These are phyloP conservation scores for Fusarium sp. DNA, from an alignment of 2,329 filamentous ascomycete genomes.

Conservation along the genomic window DNA sequence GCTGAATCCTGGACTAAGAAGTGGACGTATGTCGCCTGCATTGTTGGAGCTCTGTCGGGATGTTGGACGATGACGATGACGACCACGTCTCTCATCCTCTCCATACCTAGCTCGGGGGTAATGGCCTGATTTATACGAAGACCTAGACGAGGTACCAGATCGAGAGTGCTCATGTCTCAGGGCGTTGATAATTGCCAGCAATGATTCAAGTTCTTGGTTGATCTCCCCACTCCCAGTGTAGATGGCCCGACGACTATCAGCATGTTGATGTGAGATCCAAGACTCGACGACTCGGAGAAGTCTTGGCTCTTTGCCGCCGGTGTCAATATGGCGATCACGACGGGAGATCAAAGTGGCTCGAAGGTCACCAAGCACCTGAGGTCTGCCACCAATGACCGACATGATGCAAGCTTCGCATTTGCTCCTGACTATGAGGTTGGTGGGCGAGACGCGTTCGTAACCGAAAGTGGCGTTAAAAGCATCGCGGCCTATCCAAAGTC, in stretches of 20 bases:
- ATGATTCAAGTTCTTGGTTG: constrained; percentile 14
- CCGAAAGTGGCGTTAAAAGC: constrained; percentile 56
- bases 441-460: constrained; percentile 45
- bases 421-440: constrained; percentile 48
- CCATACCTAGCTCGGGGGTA: background rate
- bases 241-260: constrained; percentile 18
- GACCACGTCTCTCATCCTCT: background rate
- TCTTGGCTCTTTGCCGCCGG: constrained; percentile 48
- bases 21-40: background rate
- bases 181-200: constrained; percentile 9
- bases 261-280: constrained; percentile 57
- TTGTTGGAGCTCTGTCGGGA: constrained; percentile 2
- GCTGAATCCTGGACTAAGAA: background rate
- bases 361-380: constrained; percentile 60
- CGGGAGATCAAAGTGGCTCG: constrained; percentile 60
- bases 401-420: constrained; percentile 68
- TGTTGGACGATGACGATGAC: background rate
- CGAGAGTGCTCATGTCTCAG: constrained; percentile 3
- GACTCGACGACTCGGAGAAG: constrained; percentile 58
- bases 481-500: constrained; percentile 56
- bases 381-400: constrained; percentile 61
- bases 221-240: constrained; percentile 28
- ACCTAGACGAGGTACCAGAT: background rate
- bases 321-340: constrained; percentile 32
- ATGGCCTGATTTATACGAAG: background rate